phyloP scores from a whole-genome alignment of 2,329 filamentous ascomycete genomes.

The Trematosphaeria pertusa region DNA sequence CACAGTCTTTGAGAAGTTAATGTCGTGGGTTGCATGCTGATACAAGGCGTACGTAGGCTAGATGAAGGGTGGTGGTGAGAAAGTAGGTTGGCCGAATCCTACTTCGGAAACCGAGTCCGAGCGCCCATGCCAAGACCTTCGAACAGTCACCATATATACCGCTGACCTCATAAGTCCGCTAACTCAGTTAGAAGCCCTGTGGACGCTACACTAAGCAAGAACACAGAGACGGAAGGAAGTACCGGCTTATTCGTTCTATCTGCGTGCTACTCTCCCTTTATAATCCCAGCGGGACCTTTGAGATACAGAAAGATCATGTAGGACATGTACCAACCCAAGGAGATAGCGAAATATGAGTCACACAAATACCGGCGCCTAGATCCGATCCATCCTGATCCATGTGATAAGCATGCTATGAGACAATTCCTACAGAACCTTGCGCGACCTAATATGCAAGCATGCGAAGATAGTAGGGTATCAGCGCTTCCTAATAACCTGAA shows the following conservation, averaged over 20 bases:
- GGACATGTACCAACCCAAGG: constrained; percentile 13
- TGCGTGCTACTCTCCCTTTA: too few species aligned
- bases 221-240: constrained; percentile 1
- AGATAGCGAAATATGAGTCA: constrained; percentile 15
- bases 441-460: constrained; percentile 20
- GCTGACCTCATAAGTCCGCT: too few species aligned
- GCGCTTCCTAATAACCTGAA: constrained; percentile 3
- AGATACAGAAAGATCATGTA: constrained; percentile 9
- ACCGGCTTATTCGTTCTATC: constrained; percentile 5
- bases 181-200: too few species aligned
- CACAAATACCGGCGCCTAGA: constrained; percentile 15
- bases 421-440: constrained; percentile 9
- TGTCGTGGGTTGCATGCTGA: too few species aligned
- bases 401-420: constrained; percentile 11
- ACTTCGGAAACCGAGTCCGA: too few species aligned
- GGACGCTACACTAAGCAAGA: too few species aligned
- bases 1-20: too few species aligned
- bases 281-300: constrained; percentile 1
- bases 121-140: constrained; percentile 6
- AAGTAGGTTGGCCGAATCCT: too few species aligned
- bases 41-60: too few species aligned
- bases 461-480: constrained; percentile 16
- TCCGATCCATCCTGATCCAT: constrained; percentile 13
- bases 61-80: too few species aligned
- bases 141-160: background rate